phyloP scores from a whole-genome alignment of 78 protist species.

The Polysphondylium violaceum region DNA sequence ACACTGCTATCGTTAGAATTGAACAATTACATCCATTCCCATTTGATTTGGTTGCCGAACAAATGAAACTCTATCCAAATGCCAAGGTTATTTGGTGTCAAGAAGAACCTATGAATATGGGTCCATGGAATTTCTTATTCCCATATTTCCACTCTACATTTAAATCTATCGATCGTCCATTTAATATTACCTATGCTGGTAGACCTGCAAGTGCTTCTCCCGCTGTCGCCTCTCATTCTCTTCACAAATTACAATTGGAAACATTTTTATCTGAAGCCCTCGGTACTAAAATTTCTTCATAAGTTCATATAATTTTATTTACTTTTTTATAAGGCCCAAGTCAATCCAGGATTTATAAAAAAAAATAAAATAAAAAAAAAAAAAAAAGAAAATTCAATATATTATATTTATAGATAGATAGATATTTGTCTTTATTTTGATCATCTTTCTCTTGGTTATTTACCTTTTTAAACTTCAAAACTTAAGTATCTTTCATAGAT shows the following conservation, averaged over 20 bases:
- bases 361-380: too few relatives aligned
- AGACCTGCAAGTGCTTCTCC: constrained; percentile 89
- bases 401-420: too few relatives aligned
- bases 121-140: constrained; percentile 84
- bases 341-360: too few relatives aligned
- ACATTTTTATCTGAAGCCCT: constrained; percentile 47
- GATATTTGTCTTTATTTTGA: too few relatives aligned
- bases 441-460: too few relatives aligned
- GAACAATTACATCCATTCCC: constrained; percentile 98
- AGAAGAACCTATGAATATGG: constrained; percentile 96
- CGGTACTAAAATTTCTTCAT: constrained; percentile 26
- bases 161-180: constrained; percentile 54
- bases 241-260: constrained; percentile 53
- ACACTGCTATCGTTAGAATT: constrained; percentile 92
- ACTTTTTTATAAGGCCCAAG: too few relatives aligned
- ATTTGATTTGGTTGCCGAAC: constrained; percentile 85
- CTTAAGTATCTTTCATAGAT: too few relatives aligned
- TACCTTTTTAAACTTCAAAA: too few relatives aligned
- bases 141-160: constrained; percentile 55
- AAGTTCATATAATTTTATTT: too few relatives aligned
- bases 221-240: constrained; percentile 79
- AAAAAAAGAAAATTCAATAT: too few relatives aligned
- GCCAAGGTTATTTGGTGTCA: constrained; percentile 92
- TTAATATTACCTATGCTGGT: constrained; percentile 75
- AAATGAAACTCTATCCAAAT: constrained; percentile 56